phyloP scores from a whole-genome alignment of 768 basidiomycete genomes.

The Mycena haematopus region DNA sequence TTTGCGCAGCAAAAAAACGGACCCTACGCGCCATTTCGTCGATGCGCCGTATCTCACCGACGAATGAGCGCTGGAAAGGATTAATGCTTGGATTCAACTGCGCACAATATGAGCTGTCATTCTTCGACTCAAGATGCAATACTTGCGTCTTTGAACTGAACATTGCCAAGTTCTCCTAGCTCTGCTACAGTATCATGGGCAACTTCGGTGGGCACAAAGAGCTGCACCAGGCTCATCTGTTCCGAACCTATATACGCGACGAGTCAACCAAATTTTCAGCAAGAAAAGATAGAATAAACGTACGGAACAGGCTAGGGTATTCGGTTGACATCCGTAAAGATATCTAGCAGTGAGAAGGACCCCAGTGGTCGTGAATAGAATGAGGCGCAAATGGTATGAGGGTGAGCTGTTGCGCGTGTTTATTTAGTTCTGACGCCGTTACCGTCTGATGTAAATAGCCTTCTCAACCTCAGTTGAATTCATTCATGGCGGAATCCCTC shows the following conservation, averaged over 20 bases:
- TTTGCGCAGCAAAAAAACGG: constrained; percentile 87
- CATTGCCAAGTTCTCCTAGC: constrained; percentile 92
- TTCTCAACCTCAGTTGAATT: too few relatives aligned
- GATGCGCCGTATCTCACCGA: constrained; percentile 91
- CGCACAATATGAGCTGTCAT: constrained; percentile 13
- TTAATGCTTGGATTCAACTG: constrained; percentile 95
- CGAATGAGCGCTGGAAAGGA: constrained; percentile 98
- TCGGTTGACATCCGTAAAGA: constrained; percentile 68
- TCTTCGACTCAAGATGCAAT: neutral
- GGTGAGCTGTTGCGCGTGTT: constrained; percentile 2
- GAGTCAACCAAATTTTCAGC: constrained; percentile 24
- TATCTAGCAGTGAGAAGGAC: constrained; percentile 2
- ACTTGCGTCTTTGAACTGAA: constrained; percentile 96
- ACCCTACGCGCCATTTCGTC: constrained; percentile 97
- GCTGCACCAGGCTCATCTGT: constrained; percentile 96
- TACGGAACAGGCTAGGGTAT: constrained; percentile 87
- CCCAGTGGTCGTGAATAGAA: constrained; percentile 8
- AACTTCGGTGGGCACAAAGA: constrained; percentile 96
- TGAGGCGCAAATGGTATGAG: constrained; percentile 15
- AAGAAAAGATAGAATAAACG: constrained; percentile 35
- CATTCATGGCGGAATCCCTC: neutral
- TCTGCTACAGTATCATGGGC: constrained; percentile 97
- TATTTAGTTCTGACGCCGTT: neutral
- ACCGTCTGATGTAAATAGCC: too few relatives aligned
- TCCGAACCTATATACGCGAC: constrained; percentile 75